Evolutionary conservation across 225 moss, liverwort and hornwort genomes (phyloP), one percentile per base, ranked within the genome.

Genomic region (Marchantia polymorpha): DNA sequence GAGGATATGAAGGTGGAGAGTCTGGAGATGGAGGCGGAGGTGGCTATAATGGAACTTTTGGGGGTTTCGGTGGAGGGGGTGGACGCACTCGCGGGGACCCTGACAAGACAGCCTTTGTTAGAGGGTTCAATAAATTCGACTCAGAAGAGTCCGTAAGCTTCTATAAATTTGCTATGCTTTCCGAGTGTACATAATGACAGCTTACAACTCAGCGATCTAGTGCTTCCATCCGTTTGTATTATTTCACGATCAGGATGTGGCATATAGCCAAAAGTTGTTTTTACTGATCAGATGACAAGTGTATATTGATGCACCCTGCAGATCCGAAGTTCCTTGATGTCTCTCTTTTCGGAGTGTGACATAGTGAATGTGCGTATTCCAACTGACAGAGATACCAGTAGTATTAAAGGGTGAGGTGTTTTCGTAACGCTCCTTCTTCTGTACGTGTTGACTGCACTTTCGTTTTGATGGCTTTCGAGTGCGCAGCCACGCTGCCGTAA

Each of bases 71-170:
- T 53, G 22, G 67, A 25, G 79, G 79, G 4, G 63, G 80, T 69
- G 80, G 56, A 26, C 64, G 83, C 52, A 72, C 77, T 53, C 51
- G 75, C 30, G 78, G 78, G 15, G 78, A 78, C 25, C 78, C 78
- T 58, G 93, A 82, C 46, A 87, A 73, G 54, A 97, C 97, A 53
- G 92, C 91, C 0, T 97, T 78, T 46, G 91, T 97, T 0, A 87
- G 82, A 56, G 97, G 97, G 46, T 97, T 97, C 39, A 93, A 94
- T 77, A 97, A 89, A 69, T 88, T 22, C 15, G 87, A 91, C 54
- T 92, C 92, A 7, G 96, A 97, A 85, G 89, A 90, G 8, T 73
- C 83, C 73, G 96, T 96, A 80, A 53, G 70, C 50, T 46, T 39
- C 49, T 27, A 55, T n/a, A 3, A 55, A 51, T 22, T 12, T 47